Evolutionary conservation across 2,329 filamentous ascomycete genomes (phyloP), one percentile per base, ranked within the genome.

Genomic region (Ophiognomonia clavigignenti-juglandacearum): DNA sequence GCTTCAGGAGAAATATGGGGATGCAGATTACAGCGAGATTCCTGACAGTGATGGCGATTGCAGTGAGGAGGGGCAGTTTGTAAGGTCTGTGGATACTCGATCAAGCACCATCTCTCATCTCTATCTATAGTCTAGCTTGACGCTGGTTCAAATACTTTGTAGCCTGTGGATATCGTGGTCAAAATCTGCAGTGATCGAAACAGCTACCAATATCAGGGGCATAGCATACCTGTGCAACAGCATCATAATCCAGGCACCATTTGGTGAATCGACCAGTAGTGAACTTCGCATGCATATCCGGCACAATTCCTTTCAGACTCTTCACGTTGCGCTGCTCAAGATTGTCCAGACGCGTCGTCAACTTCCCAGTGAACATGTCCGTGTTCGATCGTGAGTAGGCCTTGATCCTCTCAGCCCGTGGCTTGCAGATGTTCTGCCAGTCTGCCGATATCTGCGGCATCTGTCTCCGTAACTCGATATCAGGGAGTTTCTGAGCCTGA

Each of bases 401-500:
- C 36, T 56, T 56, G 35, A 56, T 50, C 0, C 55, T 45, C 2
- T 57, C 55, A 11, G 47, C 54, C n/a, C 55, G 44, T 11, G 53
- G 37, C 43, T 55, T 56, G 20, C 55, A 44, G 38, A 55, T 46
- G 6, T 47, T 39, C 29, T 57, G 51, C 55, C 55, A 57, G 35
- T 13, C 14, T 11, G 26, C 23, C 4, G 40, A 31, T 10, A 27
- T 26, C 11, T 7, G 9, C 20, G 39, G 34, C 13, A 47, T 23
- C n/a, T 22, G 19, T 6, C 35, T 31, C 4, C 3, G 18, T 16
- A 34, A 18, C 10, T 27, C n/a, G 4, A 14, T 9, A 20, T 22
- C 29, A 9, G 19, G 3, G 24, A 22, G 26, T 3, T 27, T 27
- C 5, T 22, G 29, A 19, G 4, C 9, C 3, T 22, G 9, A n/a